Conservation (phyloP, 352 stramenopile species). For the Elongisporangium anandrum region DNA sequence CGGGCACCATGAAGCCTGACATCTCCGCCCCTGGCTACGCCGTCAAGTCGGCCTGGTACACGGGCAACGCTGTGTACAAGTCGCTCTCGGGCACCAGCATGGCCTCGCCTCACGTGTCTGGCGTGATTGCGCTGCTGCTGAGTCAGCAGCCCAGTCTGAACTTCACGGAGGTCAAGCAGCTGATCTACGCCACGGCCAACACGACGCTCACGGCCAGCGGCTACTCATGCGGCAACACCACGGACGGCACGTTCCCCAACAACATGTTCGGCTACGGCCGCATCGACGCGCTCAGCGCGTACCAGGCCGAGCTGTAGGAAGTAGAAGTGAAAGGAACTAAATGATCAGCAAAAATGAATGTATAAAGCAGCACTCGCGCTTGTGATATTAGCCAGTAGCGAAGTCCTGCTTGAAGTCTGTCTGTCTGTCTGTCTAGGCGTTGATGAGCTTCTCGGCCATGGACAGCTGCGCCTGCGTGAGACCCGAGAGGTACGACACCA, state of each 20-base stretch:
- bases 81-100: slow-evolving; percentile 16
- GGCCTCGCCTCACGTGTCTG: slow-evolving; percentile 24
- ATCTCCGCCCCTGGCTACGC: slow-evolving; percentile 11
- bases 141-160: slow-evolving; percentile 12
- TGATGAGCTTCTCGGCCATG: slow-evolving; percentile 98
- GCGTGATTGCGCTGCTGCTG: slow-evolving; percentile 18
- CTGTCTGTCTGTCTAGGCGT: slow-evolving; percentile 52
- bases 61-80: slow-evolving; percentile 4
- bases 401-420: background rate
- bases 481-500: slow-evolving; percentile 97
- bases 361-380: background rate
- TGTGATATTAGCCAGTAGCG: background rate
- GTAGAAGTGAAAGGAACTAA: too few species aligned
- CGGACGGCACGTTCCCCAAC: slow-evolving; percentile 17
- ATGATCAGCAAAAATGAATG: background rate
- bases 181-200: slow-evolving; percentile 6
- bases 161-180: slow-evolving; percentile 11
- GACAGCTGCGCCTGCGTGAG: slow-evolving; percentile 96
- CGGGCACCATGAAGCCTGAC: slow-evolving; percentile 15
- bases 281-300: slow-evolving; percentile 10
- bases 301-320: background rate
- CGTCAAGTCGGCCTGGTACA: slow-evolving; percentile 6
- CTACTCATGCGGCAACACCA: slow-evolving; percentile 19
- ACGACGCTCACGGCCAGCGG: slow-evolving; percentile 4
- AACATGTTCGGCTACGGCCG: slow-evolving; percentile 26